These are phyloP conservation scores for Pseudocercospora macadamiae DNA, from an alignment of 2,329 filamentous ascomycete species.

Conservation along the genomic window DNA sequence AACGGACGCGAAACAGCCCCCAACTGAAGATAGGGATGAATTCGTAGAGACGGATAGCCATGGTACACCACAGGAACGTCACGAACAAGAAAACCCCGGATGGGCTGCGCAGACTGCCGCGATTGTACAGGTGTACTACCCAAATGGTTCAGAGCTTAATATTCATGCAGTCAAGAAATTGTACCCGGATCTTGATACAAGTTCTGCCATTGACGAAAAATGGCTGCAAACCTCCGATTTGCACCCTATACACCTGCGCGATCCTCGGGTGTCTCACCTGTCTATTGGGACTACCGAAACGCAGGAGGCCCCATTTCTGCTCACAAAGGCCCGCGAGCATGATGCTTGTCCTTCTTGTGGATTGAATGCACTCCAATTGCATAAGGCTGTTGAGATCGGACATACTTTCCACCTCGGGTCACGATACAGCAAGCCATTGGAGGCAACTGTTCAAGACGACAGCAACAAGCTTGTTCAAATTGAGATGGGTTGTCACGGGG, in stretches of 20 bases:
- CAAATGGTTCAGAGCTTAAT: slow-evolving; percentile 50
- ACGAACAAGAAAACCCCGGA: slow-evolving; percentile 40
- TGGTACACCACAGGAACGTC: background rate
- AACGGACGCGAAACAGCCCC: background rate
- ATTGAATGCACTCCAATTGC: slow-evolving; percentile 60
- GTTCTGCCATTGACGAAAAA: slow-evolving; percentile 38
- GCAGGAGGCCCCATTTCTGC: slow-evolving; percentile 52
- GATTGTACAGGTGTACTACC: slow-evolving; percentile 66
- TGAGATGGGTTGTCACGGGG: slow-evolving; percentile 96
- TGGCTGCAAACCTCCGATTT: background rate
- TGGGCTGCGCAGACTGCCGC: too few relatives aligned
- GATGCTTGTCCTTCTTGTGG: slow-evolving; percentile 75
- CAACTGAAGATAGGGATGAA: background rate
- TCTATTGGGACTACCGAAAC: too few relatives aligned
- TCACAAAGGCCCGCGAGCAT: slow-evolving; percentile 67
- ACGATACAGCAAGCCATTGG: slow-evolving; percentile 77
- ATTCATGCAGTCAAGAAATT: slow-evolving; percentile 67
- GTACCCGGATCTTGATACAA: slow-evolving; percentile 70
- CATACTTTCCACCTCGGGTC: slow-evolving; percentile 95
- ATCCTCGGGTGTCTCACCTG: background rate
- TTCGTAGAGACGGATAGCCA: too few relatives aligned
- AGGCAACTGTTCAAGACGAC: slow-evolving; percentile 60
- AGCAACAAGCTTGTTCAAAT: slow-evolving; percentile 57
- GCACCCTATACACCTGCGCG: background rate
- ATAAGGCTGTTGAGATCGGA: slow-evolving; percentile 82